Percentiles rank a stretch among this genome's conserved stretches.
These are phyloP conservation scores for Colletotrichum aenigma DNA, from an alignment of 2,329 filamentous ascomycete genomes.

Conservation along the genomic window DNA sequence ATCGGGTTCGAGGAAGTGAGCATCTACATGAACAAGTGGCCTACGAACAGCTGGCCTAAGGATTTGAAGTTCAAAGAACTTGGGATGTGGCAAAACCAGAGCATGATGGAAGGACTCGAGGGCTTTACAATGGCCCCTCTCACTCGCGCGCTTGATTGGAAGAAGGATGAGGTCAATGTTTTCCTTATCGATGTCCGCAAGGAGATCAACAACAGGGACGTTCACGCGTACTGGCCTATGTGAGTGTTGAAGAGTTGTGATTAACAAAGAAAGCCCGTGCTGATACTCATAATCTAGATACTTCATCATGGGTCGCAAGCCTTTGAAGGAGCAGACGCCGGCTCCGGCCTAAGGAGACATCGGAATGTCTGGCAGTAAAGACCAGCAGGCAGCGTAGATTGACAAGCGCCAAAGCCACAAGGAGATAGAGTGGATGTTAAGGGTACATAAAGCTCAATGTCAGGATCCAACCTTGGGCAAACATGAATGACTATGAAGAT, in stretches of 20 bases:
- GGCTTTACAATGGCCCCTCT: conserved; percentile 38
- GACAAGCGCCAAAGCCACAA: too few species aligned
- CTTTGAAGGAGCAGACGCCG: too few species aligned
- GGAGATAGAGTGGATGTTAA: too few species aligned
- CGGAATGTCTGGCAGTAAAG: too few species aligned
- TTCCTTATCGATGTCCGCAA: conserved; percentile 37
- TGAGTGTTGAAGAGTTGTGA: too few species aligned
- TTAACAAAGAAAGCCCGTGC: too few species aligned
- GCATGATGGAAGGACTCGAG: conserved; percentile 35
- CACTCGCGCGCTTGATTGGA: conserved; percentile 36
- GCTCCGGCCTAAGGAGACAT: too few species aligned
- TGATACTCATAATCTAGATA: too few species aligned
- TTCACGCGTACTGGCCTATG: conserved; percentile 43
- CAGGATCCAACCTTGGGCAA: too few species aligned
- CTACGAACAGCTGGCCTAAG: conserved; percentile 38
- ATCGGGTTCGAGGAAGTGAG: conserved; percentile 35
- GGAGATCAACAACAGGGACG: conserved; percentile 32
- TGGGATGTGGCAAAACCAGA: conserved; percentile 34
- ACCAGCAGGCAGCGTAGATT: too few species aligned
- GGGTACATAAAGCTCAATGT: too few species aligned
- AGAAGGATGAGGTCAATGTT: conserved; percentile 32
- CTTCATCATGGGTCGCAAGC: background rate
- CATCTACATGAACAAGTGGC: conserved; percentile 33
- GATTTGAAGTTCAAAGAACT: conserved; percentile 35
- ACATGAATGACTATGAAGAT: too few species aligned